A percentile compares a stretch with the other conserved stretches of the same genome.
Conservation (phyloP, 2,329 filamentous ascomycete species). For the Colletotrichum trifolii region DNA sequence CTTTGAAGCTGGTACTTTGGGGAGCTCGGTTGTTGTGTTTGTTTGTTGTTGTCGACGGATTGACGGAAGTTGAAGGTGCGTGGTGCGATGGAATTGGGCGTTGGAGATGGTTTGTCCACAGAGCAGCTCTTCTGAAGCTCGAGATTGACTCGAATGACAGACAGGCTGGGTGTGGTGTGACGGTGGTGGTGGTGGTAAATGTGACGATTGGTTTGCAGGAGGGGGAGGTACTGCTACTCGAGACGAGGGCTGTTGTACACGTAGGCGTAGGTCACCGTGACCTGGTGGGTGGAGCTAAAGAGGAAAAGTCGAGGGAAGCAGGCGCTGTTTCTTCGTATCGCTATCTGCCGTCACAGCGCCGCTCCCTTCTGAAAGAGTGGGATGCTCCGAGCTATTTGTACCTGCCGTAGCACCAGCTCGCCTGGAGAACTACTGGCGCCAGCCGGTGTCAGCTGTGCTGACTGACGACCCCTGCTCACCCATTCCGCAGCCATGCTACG, state of each 20-base stretch:
- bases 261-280: too few relatives aligned
- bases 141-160: neutral
- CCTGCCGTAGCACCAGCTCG: conserved; percentile 22
- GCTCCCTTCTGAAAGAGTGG: conserved; percentile 33
- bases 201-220: neutral
- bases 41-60: too few relatives aligned
- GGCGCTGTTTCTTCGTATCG: conserved; percentile 8
- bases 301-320: neutral
- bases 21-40: too few relatives aligned
- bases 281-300: neutral
- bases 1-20: too few relatives aligned
- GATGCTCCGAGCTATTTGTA: conserved; percentile 34
- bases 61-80: too few relatives aligned
- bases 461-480: conserved; percentile 15
- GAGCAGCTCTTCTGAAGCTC: too few relatives aligned
- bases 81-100: too few relatives aligned
- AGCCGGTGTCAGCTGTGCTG: conserved; percentile 13
- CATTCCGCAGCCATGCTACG: neutral
- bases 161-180: conserved; percentile 16
- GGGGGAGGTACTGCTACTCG: conserved; percentile 1
- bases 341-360: conserved; percentile 25
- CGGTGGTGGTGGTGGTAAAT: conserved; percentile 1
- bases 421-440: conserved; percentile 8
- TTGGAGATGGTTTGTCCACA: too few relatives aligned
- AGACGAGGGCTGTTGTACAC: neutral